Evolutionary conservation across 2,329 filamentous ascomycete genomes (phyloP).

Genomic region (Helotiales sp.): DNA sequence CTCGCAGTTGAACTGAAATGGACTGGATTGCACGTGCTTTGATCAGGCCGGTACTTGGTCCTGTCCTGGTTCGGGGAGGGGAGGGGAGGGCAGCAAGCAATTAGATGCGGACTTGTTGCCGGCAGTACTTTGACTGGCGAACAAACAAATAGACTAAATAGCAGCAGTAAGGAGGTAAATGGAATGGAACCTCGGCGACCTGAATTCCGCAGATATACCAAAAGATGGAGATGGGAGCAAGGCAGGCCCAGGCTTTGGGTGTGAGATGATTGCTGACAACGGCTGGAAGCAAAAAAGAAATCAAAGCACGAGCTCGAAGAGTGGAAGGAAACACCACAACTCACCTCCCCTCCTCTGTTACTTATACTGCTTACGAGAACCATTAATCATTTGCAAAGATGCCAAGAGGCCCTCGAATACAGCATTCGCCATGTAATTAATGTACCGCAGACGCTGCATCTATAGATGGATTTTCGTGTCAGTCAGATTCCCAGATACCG

Average conservation of each 20-base stretch:
- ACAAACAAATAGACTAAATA: neutral
- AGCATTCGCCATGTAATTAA: no score
- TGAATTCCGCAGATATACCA: neutral
- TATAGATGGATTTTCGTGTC: neutral
- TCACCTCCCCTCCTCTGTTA: neutral
- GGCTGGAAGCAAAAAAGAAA: neutral
- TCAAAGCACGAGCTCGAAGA: no score
- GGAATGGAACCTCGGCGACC: neutral
- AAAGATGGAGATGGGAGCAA: neutral
- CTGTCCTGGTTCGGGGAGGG: neutral
- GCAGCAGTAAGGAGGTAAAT: neutral
- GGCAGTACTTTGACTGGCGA: neutral
- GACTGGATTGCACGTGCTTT: neutral
- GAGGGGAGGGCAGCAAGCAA: neutral
- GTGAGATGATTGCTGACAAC: neutral
- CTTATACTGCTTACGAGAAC: neutral
- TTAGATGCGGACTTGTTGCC: neutral
- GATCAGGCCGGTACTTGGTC: neutral
- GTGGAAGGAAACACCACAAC: neutral
- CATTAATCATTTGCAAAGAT: neutral
- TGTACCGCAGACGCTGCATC: neutral
- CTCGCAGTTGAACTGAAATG: slow-evolving; percentile 10
- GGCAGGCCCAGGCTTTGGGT: neutral
- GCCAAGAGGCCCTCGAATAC: neutral
- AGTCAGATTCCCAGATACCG: neutral